phyloP scores from a whole-genome alignment of 176 grass and related monocot genomes.

The Saccharum spontaneum region DNA sequence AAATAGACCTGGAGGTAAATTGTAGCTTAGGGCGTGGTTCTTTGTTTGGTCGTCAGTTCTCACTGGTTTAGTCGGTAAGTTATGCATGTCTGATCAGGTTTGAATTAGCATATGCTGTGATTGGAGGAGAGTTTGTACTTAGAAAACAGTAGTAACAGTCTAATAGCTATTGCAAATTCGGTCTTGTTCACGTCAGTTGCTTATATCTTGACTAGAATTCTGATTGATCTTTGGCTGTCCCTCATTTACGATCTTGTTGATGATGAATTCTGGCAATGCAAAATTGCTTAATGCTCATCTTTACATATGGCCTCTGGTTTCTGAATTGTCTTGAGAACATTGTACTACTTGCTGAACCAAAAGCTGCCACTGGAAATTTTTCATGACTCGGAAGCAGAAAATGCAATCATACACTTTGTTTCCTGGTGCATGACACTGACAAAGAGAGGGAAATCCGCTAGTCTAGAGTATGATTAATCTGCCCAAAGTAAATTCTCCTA shows the following conservation, averaged over 20 bases:
- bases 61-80: background rate
- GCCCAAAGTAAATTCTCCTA: background rate
- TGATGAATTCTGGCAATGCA: background rate
- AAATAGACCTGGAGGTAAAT: background rate
- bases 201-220: background rate
- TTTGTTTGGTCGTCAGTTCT: background rate
- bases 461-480: background rate
- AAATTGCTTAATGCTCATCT: background rate
- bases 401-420: background rate
- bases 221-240: background rate
- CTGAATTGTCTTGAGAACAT: background rate
- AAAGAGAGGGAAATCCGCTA: background rate
- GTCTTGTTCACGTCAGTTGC: background rate
- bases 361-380: background rate
- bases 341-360: background rate
- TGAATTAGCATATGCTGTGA: background rate
- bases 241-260: background rate
- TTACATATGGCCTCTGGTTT: background rate
- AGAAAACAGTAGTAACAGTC: background rate
- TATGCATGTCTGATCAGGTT: background rate
- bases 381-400: background rate
- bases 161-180: background rate
- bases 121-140: background rate
- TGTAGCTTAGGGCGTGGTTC: background rate
- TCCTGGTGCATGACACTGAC: conserved; percentile 17